Conservation (phyloP, 176 grass and related monocot genomes). For the Ensete ventricosum region DNA sequence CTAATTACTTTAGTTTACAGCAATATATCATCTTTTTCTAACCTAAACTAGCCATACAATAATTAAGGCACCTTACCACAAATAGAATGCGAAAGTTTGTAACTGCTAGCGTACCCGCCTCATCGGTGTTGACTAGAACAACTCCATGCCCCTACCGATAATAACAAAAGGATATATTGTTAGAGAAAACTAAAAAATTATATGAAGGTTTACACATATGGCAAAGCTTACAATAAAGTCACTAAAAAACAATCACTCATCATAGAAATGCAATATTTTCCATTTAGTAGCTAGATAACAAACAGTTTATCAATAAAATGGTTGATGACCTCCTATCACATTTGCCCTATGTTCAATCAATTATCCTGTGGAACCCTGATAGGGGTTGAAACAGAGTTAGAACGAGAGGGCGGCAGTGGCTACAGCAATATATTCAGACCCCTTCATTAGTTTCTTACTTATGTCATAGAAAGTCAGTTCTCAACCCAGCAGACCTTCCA, state of each 20-base stretch:
- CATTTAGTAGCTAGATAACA: too few species aligned
- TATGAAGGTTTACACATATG: neutral
- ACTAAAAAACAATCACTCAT: neutral
- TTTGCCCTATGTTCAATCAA: too few species aligned
- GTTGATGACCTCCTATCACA: too few species aligned
- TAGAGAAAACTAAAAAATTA: neutral
- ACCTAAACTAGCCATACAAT: neutral
- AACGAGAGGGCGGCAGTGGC: too few species aligned
- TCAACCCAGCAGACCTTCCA: too few species aligned
- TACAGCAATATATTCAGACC: too few species aligned
- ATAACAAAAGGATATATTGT: neutral
- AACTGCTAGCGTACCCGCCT: conserved; percentile 11
- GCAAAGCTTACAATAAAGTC: neutral
- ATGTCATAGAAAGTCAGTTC: too few species aligned
- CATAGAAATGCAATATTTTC: neutral
- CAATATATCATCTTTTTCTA: neutral
- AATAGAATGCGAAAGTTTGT: conserved; percentile 19
- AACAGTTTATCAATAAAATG: too few species aligned
- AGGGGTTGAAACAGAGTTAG: too few species aligned
- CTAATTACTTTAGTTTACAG: neutral
- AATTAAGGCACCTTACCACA: conserved; percentile 10
- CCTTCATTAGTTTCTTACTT: too few species aligned
- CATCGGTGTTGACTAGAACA: conserved; percentile 12
- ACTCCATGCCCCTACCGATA: conserved; percentile 2
- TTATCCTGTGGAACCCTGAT: too few species aligned